These are phyloP conservation scores for Rhizopogon vesiculosus DNA, from an alignment of 768 basidiomycete species.

Conservation along the genomic window DNA sequence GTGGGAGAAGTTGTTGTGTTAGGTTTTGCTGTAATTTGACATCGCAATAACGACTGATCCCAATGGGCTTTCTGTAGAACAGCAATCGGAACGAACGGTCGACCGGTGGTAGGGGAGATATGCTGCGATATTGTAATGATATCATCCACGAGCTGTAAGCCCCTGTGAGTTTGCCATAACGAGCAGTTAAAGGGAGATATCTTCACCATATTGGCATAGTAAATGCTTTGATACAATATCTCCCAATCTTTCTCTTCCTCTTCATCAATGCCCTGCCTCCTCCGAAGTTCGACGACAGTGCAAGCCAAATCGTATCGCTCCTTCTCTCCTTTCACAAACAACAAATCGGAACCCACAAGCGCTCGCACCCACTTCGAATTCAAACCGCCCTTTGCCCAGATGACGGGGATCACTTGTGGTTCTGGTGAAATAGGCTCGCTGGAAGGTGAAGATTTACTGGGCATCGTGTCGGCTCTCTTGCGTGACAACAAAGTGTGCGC, in stretches of 20 bases:
- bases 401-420: constrained; percentile 35
- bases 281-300: constrained; percentile 68
- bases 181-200: background rate
- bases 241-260: constrained; percentile 70
- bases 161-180: background rate
- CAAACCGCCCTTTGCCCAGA: constrained; percentile 77
- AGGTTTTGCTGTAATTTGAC: constrained; percentile 45
- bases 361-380: constrained; percentile 70
- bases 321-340: constrained; percentile 76
- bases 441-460: constrained; percentile 11
- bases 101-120: constrained; percentile 64
- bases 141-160: constrained; percentile 67
- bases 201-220: constrained; percentile 83
- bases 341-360: constrained; percentile 68
- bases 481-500: constrained; percentile 13
- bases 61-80: constrained; percentile 78
- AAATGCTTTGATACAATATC: constrained; percentile 68
- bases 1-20: constrained; percentile 8
- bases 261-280: constrained; percentile 45
- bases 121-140: constrained; percentile 71
- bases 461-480: constrained; percentile 26
- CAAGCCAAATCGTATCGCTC: constrained; percentile 79
- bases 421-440: constrained; percentile 10
- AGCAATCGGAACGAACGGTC: constrained; percentile 61
- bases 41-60: constrained; percentile 65